A percentile compares a stretch with the other conserved stretches of the same genome.
Evolutionary conservation across 2,329 filamentous ascomycete species (phyloP).

Genomic region (Phoma herbarum): DNA sequence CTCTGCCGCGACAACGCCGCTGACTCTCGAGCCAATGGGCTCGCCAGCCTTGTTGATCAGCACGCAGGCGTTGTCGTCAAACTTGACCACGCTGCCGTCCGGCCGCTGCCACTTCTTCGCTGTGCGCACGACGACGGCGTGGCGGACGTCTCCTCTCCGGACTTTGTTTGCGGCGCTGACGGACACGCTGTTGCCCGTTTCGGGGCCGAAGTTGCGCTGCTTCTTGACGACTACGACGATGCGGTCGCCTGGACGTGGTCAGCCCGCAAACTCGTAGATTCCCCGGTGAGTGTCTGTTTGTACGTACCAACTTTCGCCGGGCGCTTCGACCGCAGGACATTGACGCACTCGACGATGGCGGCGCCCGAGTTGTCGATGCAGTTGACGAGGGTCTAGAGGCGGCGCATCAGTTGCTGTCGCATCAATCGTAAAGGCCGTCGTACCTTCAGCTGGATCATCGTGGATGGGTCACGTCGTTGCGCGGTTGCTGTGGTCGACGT

Average conservation of each 20-base stretch:
- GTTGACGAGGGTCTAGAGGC: conserved; percentile 83
- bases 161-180: conserved; percentile 87
- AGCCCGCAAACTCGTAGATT: too few relatives aligned
- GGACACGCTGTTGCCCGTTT: conserved; percentile 75
- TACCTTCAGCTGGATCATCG: conserved; percentile 53
- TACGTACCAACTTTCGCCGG: conserved; percentile 84
- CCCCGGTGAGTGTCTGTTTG: too few relatives aligned
- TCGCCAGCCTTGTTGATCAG: conserved; percentile 97
- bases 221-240: conserved; percentile 98
- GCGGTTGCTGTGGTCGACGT: conserved; percentile 14
- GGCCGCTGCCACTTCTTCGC: conserved; percentile 84
- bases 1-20: conserved; percentile 87
- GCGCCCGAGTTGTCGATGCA: conserved; percentile 99
- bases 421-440: conserved; percentile 9
- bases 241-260: conserved; percentile 94
- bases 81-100: conserved; percentile 89
- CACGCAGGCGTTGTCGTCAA: conserved; percentile 98
- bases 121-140: conserved; percentile 94
- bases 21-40: conserved; percentile 81
- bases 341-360: conserved; percentile 94
- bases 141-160: conserved; percentile 92
- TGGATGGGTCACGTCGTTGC: conserved; percentile 22
- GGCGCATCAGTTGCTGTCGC: conserved; percentile 63
- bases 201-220: conserved; percentile 79
- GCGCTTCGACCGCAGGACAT: conserved; percentile 89